phyloP scores from a whole-genome alignment of 1,139 yeast species.

The Schizosaccharomyces versatilis region DNA sequence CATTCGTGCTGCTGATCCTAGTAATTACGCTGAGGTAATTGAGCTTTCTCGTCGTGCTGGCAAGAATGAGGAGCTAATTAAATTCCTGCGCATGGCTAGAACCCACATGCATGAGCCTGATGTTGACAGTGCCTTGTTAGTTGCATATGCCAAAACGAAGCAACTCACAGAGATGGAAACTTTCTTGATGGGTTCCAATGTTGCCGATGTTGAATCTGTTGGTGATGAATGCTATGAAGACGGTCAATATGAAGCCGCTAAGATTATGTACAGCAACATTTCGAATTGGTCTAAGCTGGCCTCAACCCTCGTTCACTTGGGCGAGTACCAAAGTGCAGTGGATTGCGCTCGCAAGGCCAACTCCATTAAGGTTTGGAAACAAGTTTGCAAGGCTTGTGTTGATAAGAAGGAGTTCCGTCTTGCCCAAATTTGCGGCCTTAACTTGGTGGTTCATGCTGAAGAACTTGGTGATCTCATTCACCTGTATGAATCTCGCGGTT shows the following conservation, averaged over 20 bases:
- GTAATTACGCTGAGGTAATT: slow-evolving; percentile 75
- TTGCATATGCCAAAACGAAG: slow-evolving; percentile 64
- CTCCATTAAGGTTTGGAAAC: slow-evolving; percentile 85
- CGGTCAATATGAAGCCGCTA: slow-evolving; percentile 79
- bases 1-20: slow-evolving; percentile 76
- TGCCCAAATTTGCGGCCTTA: slow-evolving; percentile 97
- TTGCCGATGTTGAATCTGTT: slow-evolving; percentile 73
- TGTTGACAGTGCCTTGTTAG: slow-evolving; percentile 76
- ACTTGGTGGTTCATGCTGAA: slow-evolving; percentile 90
- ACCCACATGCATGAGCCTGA: slow-evolving; percentile 72
- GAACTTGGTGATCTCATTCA: slow-evolving; percentile 76
- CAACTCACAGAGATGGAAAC: slow-evolving; percentile 63
- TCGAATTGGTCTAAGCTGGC: slow-evolving; percentile 92
- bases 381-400: slow-evolving; percentile 89
- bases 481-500: slow-evolving; percentile 75
- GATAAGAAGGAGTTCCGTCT: slow-evolving; percentile 85
- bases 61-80: slow-evolving; percentile 77
- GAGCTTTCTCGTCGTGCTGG: slow-evolving; percentile 93
- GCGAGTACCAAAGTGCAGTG: slow-evolving; percentile 89
- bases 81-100: slow-evolving; percentile 86
- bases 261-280: slow-evolving; percentile 60
- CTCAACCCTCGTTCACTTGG: slow-evolving; percentile 74
- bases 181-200: slow-evolving; percentile 67
- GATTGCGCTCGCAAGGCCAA: slow-evolving; percentile 98
- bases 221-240: slow-evolving; percentile 79